Percentiles rank a stretch among this genome's conserved stretches.
Evolutionary conservation across 2,329 filamentous ascomycete species (phyloP).

Genomic region (Aspergillus sp.): DNA sequence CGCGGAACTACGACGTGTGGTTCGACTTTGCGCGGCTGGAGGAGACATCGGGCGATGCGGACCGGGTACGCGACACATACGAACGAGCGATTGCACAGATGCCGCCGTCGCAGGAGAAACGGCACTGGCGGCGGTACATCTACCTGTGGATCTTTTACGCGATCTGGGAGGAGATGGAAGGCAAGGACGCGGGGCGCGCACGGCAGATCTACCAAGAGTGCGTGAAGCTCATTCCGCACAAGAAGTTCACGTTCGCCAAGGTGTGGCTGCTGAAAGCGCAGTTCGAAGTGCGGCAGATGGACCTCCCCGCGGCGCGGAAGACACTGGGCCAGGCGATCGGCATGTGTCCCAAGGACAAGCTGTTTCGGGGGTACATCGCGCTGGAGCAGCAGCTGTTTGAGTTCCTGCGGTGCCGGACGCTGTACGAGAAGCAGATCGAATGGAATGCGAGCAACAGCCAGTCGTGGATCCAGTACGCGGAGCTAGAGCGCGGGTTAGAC

Average conservation of each 20-base stretch:
- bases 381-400: constrained; percentile 91
- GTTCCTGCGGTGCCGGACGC: constrained; percentile 78
- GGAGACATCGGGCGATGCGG: constrained; percentile 71
- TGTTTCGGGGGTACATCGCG: constrained; percentile 90
- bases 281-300: constrained; percentile 81
- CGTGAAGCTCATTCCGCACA: constrained; percentile 81
- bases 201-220: constrained; percentile 87
- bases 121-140: constrained; percentile 94
- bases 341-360: constrained; percentile 89
- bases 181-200: constrained; percentile 67
- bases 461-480: constrained; percentile 94
- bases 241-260: constrained; percentile 95
- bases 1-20: constrained; percentile 96
- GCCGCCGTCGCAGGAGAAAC: constrained; percentile 89
- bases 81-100: constrained; percentile 93
- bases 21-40: constrained; percentile 91
- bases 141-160: constrained; percentile 98
- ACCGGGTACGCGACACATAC: constrained; percentile 84
- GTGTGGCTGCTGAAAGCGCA: constrained; percentile 90
- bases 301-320: constrained; percentile 74
- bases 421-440: constrained; percentile 90
- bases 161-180: constrained; percentile 84
- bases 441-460: constrained; percentile 86
- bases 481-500: constrained; percentile 83
- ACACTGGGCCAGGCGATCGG: constrained; percentile 83